Evolutionary conservation across 2,329 filamentous ascomycete species (phyloP), one percentile per base, ranked within the genome.

Genomic region (Aspergillaceae sp.): DNA sequence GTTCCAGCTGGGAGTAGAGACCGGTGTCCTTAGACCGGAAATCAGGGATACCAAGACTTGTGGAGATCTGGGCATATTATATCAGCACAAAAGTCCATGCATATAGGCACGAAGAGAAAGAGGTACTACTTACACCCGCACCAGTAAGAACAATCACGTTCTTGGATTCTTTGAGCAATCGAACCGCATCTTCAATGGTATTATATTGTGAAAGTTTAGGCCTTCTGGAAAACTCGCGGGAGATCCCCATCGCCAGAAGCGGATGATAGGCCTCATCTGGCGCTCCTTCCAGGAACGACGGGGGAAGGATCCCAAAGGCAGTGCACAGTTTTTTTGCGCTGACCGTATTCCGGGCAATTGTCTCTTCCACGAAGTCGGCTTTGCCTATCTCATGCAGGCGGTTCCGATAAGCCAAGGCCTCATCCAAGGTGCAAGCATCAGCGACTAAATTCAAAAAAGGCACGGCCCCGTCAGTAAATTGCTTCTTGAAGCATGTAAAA

Each of bases 111-210:
- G 6, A 6, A 40, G 0, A 41, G 19, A n/a, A 6, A 33, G 26
- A 36, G 3, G 42, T 11, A 34, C 36, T 28, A 60, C 71, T 54
- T 68, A 75, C 71, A 55, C 92, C 92, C 11, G 92, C 92, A 43
- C 92, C 92, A 1, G 92, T 97, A 55, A 98, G 79, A 53, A 97
- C 86, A 59, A 98, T 80, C 64, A 98, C 90, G 65, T 95, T 94
- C 55, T 79, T 79, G 47, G 83, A 81, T 48, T 78, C 77, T 56
- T 80, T 75, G 38, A 98, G 76, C 43, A 98, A 74, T 9, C 75
- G 70, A 6, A 92, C 89, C 4, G 87, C 92, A 68, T 98, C 89
- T 53, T 94, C 86, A 44, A 97, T 76, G 1, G 84, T 83, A 71
- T 95, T 95, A 75, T 87, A 90, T 50, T 83, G 74, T 26, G 74